Percentiles rank a stretch among this genome's conserved stretches.
Evolutionary conservation across 2,329 filamentous ascomycete genomes (phyloP).

Genomic region (Cladosporium velox): DNA sequence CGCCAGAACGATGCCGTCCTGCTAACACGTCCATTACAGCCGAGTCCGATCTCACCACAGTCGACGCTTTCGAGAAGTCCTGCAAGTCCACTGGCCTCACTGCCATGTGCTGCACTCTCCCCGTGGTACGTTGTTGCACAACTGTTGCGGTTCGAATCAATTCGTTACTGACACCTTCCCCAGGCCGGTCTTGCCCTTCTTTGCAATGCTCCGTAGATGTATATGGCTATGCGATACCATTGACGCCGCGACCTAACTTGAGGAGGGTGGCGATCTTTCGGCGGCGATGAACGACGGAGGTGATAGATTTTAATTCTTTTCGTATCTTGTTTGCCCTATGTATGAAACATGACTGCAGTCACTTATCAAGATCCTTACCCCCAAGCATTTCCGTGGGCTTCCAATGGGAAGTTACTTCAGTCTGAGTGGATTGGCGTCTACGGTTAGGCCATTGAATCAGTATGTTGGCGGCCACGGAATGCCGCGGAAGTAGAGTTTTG

Average conservation of each 20-base stretch:
- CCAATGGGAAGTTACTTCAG: background rate
- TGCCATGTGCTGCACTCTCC: constrained; percentile 27
- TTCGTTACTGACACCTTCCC: background rate
- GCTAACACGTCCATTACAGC: constrained; percentile 5
- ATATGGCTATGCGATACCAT: background rate
- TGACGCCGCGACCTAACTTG: background rate
- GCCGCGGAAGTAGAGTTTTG: background rate
- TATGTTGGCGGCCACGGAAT: background rate
- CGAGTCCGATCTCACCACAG: constrained; percentile 14
- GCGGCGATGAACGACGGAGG: background rate
- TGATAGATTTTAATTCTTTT: background rate
- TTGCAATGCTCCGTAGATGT: constrained; percentile 23
- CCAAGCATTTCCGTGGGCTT: background rate
- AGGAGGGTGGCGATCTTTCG: background rate
- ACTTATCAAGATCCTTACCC: background rate
- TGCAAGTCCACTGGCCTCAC: constrained; percentile 23
- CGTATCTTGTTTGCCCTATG: background rate
- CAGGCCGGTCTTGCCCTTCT: constrained; percentile 25
- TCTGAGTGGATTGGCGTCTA: background rate
- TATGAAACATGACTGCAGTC: background rate
- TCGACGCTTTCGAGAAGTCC: constrained; percentile 17
- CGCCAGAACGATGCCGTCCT: background rate
- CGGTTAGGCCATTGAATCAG: too few relatives aligned
- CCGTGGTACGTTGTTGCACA: constrained; percentile 20
- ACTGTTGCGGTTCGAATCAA: too few relatives aligned